Percentiles rank a stretch among this genome's conserved stretches.
Evolutionary conservation across 495 filamentous ascomycete genomes (phyloP).

Genomic region (Bryoglossum gracile): DNA sequence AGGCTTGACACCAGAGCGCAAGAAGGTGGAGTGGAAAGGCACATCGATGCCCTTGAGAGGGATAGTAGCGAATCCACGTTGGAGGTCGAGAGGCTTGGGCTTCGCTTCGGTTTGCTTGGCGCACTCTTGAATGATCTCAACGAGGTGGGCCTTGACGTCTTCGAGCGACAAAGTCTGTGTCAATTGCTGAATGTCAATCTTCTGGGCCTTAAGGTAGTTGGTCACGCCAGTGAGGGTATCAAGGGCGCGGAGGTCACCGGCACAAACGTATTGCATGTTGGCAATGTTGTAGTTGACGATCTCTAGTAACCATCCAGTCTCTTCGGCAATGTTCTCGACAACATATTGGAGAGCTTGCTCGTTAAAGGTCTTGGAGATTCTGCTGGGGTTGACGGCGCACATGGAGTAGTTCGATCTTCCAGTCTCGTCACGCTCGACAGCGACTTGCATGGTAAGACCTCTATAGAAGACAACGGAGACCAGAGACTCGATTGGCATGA

Average conservation of each 20-base stretch:
- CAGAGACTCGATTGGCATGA: constrained; percentile 97
- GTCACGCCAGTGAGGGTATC: constrained; percentile 82
- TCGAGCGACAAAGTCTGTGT: constrained; percentile 72
- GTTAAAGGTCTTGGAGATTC: constrained; percentile 96
- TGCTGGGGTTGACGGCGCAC: constrained; percentile 96
- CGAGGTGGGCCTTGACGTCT: constrained; percentile 71
- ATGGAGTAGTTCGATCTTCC: constrained; percentile 97
- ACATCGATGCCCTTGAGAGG: constrained; percentile 96
- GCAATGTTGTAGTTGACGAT: constrained; percentile 99
- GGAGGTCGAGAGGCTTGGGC: constrained; percentile 75
- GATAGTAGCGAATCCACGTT: constrained; percentile 95
- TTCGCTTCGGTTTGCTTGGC: constrained; percentile 81
- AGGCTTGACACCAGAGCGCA: constrained; percentile 95
- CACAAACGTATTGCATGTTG: constrained; percentile 97
- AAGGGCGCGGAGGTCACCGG: constrained; percentile 91
- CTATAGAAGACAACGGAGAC: constrained; percentile 99
- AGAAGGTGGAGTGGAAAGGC: constrained; percentile 97
- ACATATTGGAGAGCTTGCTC: constrained; percentile 94
- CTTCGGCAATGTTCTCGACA: constrained; percentile 83
- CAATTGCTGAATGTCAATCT: constrained; percentile 90
- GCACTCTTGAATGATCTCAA: constrained; percentile 78
- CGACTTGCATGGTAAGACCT: constrained; percentile 98
- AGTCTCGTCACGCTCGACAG: constrained; percentile 87
- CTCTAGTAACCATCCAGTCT: constrained; percentile 90
- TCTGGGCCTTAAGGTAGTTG: constrained; percentile 91